These are phyloP conservation scores for Secale cereale DNA, from an alignment of 176 grass and related monocot species.

Conservation along the genomic window DNA sequence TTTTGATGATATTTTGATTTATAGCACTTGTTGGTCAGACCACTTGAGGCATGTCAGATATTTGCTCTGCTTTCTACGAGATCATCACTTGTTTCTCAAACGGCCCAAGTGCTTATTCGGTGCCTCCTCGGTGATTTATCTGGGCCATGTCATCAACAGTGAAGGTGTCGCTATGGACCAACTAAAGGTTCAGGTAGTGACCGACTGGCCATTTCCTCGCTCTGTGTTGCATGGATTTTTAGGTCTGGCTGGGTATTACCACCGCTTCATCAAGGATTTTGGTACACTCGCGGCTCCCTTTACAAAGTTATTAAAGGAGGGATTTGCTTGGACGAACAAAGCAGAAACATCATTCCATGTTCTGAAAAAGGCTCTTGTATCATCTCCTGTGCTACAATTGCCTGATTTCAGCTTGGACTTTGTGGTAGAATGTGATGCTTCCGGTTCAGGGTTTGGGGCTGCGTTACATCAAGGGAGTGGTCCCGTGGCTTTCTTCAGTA, in stretches of 20 bases:
- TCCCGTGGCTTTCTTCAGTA: not conserved
- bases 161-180: not conserved
- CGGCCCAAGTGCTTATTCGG: not conserved
- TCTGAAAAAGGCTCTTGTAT: not conserved
- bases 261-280: not conserved
- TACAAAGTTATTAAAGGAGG: not conserved
- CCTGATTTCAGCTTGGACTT: too few relatives aligned
- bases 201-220: not conserved
- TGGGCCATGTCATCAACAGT: not conserved
- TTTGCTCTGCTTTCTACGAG: not conserved
- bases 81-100: not conserved
- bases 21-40: not conserved
- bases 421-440: too few relatives aligned
- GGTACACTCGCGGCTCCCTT: not conserved
- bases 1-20: too few relatives aligned
- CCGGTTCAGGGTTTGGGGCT: too few relatives aligned
- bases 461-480: not conserved
- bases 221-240: not conserved
- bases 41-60: not conserved
- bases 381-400: not conserved
- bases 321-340: not conserved
- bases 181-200: not conserved
- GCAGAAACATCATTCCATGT: not conserved
- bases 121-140: not conserved
- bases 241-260: not conserved